Conservation (phyloP, 495 filamentous ascomycete species). For the Penicillium waksmanii region DNA sequence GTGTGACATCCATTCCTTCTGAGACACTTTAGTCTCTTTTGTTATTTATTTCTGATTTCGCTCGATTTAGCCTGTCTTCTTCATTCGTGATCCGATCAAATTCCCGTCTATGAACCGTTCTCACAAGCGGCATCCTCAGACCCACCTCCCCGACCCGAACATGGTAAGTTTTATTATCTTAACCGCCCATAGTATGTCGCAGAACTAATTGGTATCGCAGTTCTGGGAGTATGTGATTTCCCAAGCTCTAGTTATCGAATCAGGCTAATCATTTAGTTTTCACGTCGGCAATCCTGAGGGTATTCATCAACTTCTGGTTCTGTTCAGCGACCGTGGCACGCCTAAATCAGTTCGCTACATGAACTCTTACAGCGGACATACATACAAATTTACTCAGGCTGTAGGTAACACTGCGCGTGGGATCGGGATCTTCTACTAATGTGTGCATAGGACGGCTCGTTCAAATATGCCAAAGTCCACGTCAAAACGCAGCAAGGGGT, state of each 20-base stretch:
- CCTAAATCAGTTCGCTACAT: conserved; percentile 62
- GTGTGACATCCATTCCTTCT: conserved; percentile 10
- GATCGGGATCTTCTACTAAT: no score
- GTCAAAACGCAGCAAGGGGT: conserved; percentile 66
- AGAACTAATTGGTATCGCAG: no score
- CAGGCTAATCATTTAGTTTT: conserved; percentile 36
- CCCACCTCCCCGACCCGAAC: conserved; percentile 52
- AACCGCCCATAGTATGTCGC: no score
- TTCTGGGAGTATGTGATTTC: no score
- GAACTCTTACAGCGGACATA: conserved; percentile 68
- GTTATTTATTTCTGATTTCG: neutral
- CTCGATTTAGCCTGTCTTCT: conserved; percentile 46
- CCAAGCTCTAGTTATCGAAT: no score
- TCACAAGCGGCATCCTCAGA: conserved; percentile 54
- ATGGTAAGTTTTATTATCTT: conserved; percentile 37
- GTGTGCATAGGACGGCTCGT: conserved; percentile 6
- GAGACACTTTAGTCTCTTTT: no score
- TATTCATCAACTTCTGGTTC: conserved; percentile 63
- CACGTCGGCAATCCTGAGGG: conserved; percentile 65
- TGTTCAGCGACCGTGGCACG: conserved; percentile 69
- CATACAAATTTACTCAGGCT: conserved; percentile 64
- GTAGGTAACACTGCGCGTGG: no score
- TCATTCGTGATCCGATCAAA: conserved; percentile 59
- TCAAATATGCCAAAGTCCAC: neutral
- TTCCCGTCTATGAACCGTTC: conserved; percentile 57